Evolutionary conservation across 2,329 filamentous ascomycete genomes (phyloP).

Genomic region (Beauveria asiatica): DNA sequence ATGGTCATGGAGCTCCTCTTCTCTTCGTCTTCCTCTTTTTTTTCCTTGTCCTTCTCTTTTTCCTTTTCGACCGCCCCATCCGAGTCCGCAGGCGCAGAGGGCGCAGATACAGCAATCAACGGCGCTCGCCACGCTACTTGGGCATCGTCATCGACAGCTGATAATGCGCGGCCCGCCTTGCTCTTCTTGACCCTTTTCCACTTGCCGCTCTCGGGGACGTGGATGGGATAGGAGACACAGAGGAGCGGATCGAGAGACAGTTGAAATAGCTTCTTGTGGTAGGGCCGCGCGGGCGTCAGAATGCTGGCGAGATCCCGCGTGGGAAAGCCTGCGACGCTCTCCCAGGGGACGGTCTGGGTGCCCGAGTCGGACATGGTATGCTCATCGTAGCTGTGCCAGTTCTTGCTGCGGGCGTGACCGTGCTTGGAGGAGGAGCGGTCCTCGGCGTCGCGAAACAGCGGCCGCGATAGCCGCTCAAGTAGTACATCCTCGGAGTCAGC

Average conservation of each 20-base stretch:
- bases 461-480: slow-evolving; percentile 36
- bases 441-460: slow-evolving; percentile 23
- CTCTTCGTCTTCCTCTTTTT: slow-evolving; percentile 44
- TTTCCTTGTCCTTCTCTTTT: slow-evolving; percentile 23
- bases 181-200: slow-evolving; percentile 59
- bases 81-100: slow-evolving; percentile 17
- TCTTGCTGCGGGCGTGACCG: slow-evolving; percentile 21
- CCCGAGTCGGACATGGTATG: slow-evolving; percentile 48
- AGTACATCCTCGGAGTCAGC: slow-evolving; percentile 40
- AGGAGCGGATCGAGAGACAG: slow-evolving; percentile 71
- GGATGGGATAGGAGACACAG: slow-evolving; percentile 76
- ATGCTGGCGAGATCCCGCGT: slow-evolving; percentile 74
- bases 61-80: slow-evolving; percentile 19
- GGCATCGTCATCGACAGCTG: slow-evolving; percentile 19
- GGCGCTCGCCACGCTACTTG: slow-evolving; percentile 22
- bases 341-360: slow-evolving; percentile 56
- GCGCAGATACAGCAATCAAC: slow-evolving; percentile 11
- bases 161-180: slow-evolving; percentile 16
- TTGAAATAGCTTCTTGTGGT: slow-evolving; percentile 77
- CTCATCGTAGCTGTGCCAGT: slow-evolving; percentile 35
- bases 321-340: slow-evolving; percentile 64
- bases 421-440: slow-evolving; percentile 33
- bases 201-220: slow-evolving; percentile 67
- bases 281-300: slow-evolving; percentile 64
- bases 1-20: slow-evolving; percentile 76